Evolutionary conservation across 345 rosid genomes (phyloP), one percentile per base, ranked within the genome.

Genomic region (Citrus mangshanensis): DNA sequence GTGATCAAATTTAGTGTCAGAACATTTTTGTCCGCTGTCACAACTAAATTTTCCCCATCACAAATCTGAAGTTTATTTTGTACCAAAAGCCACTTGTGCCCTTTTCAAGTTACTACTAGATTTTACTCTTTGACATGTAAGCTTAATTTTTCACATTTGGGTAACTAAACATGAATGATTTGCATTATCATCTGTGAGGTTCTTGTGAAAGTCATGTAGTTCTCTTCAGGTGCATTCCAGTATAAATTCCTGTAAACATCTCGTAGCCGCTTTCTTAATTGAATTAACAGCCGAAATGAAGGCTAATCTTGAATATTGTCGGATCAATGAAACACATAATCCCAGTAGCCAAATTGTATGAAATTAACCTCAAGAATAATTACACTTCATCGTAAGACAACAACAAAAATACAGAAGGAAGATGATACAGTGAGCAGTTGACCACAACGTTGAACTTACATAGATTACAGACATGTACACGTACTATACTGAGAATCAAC

Each of bases 21-120:
- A 37, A 72, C 19, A 6, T 72, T 81, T 77, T 77, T 28, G 21
- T 66, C 77, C 32, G 0, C 32, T 42, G 80, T 55, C 77, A 76
- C 72, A 25, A 25, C 66, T 12, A 38, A 34, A 2, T 51, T 46
- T 42, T 21, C 40, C 34, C 3, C 60, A 70, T 70, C 28, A 49
- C 38, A 79, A 28, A 5, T 24, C 37, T 37, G 21, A 24, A 14
- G 56, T 14, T 62, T 69, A 27, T 27, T 63, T 19, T 65, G 70
- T 72, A 46, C 65, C 30, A 38, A 38, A 18, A 24, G 32, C 6
- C 64, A 60, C 10, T 60, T 24, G 64, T 60, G 64, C 64, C 64
- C 62, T 1, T 24, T 24, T 62, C 30, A 34, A 42, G 46, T 24
- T n/a, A n/a, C 22, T 28, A 7, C 10, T 9, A 32, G 9, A n/a